Percentiles rank a stretch among this genome's conserved stretches.
These are phyloP conservation scores for Whalleya microplaca DNA, from an alignment of 2,329 filamentous ascomycete species.

Conservation along the genomic window DNA sequence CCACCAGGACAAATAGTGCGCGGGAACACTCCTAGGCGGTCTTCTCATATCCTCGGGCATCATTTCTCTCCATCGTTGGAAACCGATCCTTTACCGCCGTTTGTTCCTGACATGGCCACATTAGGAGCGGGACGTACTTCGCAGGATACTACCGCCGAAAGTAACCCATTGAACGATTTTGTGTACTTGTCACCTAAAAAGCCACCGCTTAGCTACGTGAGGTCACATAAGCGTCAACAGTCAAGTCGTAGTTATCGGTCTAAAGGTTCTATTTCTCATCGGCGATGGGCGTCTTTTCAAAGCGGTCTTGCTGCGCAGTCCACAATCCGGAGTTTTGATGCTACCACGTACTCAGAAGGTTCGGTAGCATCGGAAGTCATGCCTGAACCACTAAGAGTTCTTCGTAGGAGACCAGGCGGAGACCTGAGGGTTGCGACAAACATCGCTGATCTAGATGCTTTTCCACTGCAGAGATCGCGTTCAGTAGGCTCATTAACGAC, in stretches of 20 bases:
- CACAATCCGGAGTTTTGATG: conserved; percentile 64
- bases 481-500: conserved; percentile 64
- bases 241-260: conserved; percentile 56
- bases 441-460: conserved; percentile 61
- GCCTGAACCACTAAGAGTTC: conserved; percentile 61
- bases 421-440: conserved; percentile 72
- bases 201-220: conserved; percentile 39
- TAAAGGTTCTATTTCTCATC: conserved; percentile 54
- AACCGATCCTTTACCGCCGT: conserved; percentile 49
- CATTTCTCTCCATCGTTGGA: conserved; percentile 41
- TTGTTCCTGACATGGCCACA: conserved; percentile 51
- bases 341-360: conserved; percentile 56
- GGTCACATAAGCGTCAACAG: conserved; percentile 48
- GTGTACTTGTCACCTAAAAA: conserved; percentile 37
- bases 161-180: conserved; percentile 34
- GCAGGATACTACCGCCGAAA: conserved; percentile 39
- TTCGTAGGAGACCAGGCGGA: conserved; percentile 75
- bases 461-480: conserved; percentile 54
- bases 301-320: conserved; percentile 56
- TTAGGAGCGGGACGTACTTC: conserved; percentile 38
- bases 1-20: conserved; percentile 50
- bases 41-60: conserved; percentile 58
- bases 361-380: conserved; percentile 53
- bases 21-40: conserved; percentile 53
- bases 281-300: conserved; percentile 63